phyloP scores from a whole-genome alignment of 2,329 filamentous ascomycete species.

The Monilinia laxa region DNA sequence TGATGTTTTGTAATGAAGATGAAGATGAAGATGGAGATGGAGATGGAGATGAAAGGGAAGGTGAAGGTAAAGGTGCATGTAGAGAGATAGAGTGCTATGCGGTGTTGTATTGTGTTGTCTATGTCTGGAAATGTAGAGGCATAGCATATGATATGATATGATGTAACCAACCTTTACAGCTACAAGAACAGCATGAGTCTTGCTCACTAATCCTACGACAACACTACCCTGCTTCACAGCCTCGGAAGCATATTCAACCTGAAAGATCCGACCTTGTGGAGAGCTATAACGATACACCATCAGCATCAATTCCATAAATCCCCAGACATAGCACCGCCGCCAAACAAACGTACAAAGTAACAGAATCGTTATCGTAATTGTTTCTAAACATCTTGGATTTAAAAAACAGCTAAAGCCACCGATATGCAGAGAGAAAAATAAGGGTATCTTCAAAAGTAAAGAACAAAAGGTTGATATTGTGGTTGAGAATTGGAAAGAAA shows the following conservation, averaged over 20 bases:
- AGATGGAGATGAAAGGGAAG: too few species aligned
- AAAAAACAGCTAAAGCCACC: constrained; percentile 13
- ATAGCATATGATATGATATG: background rate
- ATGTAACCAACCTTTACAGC: constrained; percentile 77
- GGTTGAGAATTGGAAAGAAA: constrained; percentile 2
- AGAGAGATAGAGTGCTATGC: too few species aligned
- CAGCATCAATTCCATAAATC: constrained; percentile 28
- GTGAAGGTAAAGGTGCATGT: too few species aligned
- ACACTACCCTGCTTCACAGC: constrained; percentile 99
- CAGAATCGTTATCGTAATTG: constrained; percentile 99
- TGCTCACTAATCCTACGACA: constrained; percentile 94
- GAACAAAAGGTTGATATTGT: constrained; percentile 21
- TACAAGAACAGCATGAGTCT: constrained; percentile 94
- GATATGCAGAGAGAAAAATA: constrained; percentile 1
- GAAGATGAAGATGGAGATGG: too few species aligned
- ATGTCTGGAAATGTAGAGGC: background rate
- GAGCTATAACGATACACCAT: constrained; percentile 61
- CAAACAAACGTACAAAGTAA: constrained; percentile 81
- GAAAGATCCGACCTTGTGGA: constrained; percentile 98
- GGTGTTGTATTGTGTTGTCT: background rate
- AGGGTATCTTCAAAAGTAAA: constrained; percentile 23
- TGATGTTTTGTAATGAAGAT: too few species aligned
- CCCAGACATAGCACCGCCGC: background rate
- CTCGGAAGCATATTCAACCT: constrained; percentile 98
- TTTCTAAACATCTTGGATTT: constrained; percentile 87